Evolutionary conservation across 2,329 filamentous ascomycete species (phyloP).

Genomic region (Neofusicoccum laricinum): DNA sequence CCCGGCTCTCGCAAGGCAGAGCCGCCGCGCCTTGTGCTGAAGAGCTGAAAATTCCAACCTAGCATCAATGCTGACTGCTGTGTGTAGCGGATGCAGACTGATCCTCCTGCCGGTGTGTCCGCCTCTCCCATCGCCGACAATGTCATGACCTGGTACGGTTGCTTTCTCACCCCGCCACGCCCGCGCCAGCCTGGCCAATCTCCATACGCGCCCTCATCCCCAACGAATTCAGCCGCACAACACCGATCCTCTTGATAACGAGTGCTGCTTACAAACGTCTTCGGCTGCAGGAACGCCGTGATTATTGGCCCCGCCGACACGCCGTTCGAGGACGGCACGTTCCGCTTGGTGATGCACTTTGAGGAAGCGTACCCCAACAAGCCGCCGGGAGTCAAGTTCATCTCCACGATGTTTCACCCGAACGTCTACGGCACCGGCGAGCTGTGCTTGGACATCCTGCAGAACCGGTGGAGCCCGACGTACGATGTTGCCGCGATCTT

Average conservation of each 20-base stretch:
- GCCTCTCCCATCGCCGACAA: slow-evolving; percentile 94
- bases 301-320: slow-evolving; percentile 97
- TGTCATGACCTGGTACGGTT: slow-evolving; percentile 86
- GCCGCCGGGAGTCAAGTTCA: slow-evolving; percentile 95
- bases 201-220: neutral
- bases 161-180: neutral
- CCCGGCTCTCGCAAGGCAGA: neutral
- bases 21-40: neutral
- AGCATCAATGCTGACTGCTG: slow-evolving; percentile 52
- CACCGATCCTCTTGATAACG: neutral
- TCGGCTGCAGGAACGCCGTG: slow-evolving; percentile 77
- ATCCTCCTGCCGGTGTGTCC: slow-evolving; percentile 93
- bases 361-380: slow-evolving; percentile 99
- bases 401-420: slow-evolving; percentile 98
- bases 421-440: slow-evolving; percentile 98
- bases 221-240: slow-evolving; percentile 3
- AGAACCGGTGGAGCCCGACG: slow-evolving; percentile 97
- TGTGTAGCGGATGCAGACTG: slow-evolving; percentile 81
- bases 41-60: neutral
- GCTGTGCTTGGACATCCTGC: slow-evolving; percentile 91
- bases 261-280: slow-evolving; percentile 25
- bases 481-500: slow-evolving; percentile 97
- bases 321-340: slow-evolving; percentile 97
- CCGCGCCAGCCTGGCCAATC: slow-evolving; percentile 14
- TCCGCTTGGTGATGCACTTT: slow-evolving; percentile 97